phyloP scores from a whole-genome alignment of 2,329 filamentous ascomycete species.

The Cladophialophora immunda region DNA sequence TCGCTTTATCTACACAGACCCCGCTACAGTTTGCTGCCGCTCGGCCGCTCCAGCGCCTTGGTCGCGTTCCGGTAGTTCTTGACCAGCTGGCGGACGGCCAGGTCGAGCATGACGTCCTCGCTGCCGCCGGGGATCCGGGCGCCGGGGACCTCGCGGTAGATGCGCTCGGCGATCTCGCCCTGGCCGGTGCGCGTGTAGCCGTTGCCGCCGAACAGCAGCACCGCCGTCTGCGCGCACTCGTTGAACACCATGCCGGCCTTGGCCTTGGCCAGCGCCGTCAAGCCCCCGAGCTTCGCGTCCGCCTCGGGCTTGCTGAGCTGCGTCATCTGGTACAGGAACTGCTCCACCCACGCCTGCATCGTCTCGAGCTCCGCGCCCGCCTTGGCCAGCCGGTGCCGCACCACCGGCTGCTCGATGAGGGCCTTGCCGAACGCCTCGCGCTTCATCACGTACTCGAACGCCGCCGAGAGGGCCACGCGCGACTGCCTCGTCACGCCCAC shows the following conservation, averaged over 20 bases:
- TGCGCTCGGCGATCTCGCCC: conserved; percentile 74
- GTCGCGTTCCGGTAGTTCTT: conserved; percentile 64
- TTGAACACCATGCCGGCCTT: conserved; percentile 75
- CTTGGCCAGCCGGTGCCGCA: conserved; percentile 76
- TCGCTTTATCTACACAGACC: not conserved
- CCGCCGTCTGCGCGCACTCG: conserved; percentile 73
- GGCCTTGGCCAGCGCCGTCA: conserved; percentile 76
- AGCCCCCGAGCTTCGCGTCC: conserved; percentile 67
- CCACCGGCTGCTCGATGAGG: conserved; percentile 77
- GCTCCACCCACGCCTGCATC: conserved; percentile 72
- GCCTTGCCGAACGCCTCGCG: conserved; percentile 73
- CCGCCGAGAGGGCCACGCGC: conserved; percentile 66
- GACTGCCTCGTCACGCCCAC: conserved; percentile 71
- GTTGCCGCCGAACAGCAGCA: conserved; percentile 77
- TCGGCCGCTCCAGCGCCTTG: conserved; percentile 33
- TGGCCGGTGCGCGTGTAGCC: conserved; percentile 74
- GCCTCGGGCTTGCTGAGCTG: conserved; percentile 61
- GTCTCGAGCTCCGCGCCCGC: conserved; percentile 73
- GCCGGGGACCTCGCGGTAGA: conserved; percentile 69
- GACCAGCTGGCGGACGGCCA: conserved; percentile 73
- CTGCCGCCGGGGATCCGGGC: conserved; percentile 71
- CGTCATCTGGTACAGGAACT: conserved; percentile 56
- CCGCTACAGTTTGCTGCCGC: conserved; percentile 37
- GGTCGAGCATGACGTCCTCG: conserved; percentile 76
- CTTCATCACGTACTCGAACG: conserved; percentile 70